Evolutionary conservation across 2,329 filamentous ascomycete species (phyloP).

Genomic region (Didymella glomerata): DNA sequence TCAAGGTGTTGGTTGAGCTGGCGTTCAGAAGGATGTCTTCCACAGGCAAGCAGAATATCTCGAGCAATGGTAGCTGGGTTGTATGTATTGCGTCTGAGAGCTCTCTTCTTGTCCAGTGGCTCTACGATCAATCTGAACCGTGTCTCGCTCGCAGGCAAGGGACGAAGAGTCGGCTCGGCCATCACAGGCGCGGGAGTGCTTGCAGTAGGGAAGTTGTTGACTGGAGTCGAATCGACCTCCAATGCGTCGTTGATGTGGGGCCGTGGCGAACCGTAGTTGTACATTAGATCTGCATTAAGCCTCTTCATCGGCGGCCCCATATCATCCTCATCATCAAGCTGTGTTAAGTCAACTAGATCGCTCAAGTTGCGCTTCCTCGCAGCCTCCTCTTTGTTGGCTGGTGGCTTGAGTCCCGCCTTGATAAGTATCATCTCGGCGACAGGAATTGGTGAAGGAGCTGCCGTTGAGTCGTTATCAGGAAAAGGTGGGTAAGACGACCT

Average conservation of each 20-base stretch:
- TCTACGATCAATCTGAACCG: slow-evolving; percentile 51
- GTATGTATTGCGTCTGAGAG: slow-evolving; percentile 62
- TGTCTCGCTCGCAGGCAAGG: slow-evolving; percentile 26
- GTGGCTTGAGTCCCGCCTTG: slow-evolving; percentile 41
- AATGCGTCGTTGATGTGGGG: slow-evolving; percentile 22
- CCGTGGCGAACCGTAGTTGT: slow-evolving; percentile 25
- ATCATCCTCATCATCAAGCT: slow-evolving; percentile 56
- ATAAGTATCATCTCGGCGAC: slow-evolving; percentile 47
- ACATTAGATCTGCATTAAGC: slow-evolving; percentile 19
- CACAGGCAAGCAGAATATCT: slow-evolving; percentile 69
- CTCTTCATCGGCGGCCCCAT: slow-evolving; percentile 49
- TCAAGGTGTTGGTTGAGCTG: slow-evolving; percentile 68
- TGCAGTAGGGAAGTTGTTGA: slow-evolving; percentile 37
- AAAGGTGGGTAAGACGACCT: slow-evolving; percentile 28
- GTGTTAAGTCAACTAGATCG: slow-evolving; percentile 63
- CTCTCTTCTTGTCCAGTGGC: slow-evolving; percentile 57
- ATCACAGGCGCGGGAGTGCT: slow-evolving; percentile 22
- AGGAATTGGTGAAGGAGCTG: slow-evolving; percentile 31
- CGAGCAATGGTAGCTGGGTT: slow-evolving; percentile 69
- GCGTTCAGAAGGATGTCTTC: slow-evolving; percentile 67
- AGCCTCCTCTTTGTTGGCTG: slow-evolving; percentile 62
- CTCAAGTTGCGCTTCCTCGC: slow-evolving; percentile 64
- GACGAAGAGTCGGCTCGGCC: slow-evolving; percentile 20
- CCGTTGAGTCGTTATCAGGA: slow-evolving; percentile 19
- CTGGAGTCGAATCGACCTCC: slow-evolving; percentile 25